Conservation (phyloP, 2,329 filamentous ascomycete genomes). For the Venturia aucupariae region DNA sequence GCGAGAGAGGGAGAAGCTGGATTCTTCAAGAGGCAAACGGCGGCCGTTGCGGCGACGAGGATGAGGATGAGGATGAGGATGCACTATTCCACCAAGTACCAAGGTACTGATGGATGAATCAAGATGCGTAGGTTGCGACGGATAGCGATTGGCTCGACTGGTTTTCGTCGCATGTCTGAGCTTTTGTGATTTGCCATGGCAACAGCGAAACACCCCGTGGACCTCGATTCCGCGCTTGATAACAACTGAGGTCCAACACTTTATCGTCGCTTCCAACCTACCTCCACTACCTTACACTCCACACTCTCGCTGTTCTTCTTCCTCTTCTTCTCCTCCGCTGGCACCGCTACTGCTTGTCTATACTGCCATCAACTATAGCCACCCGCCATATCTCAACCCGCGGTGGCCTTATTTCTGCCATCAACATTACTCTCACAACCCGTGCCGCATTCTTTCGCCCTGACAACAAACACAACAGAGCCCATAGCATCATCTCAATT, state of each 20-base stretch:
- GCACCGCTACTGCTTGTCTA: background rate
- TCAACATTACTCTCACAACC: background rate
- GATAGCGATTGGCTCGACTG: no score
- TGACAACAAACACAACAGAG: slow-evolving; percentile 5
- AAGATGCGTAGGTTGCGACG: no score
- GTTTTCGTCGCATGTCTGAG: no score
- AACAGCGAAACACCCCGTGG: no score
- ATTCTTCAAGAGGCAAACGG: background rate
- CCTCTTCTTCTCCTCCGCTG: background rate
- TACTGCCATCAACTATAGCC: background rate
- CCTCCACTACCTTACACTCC: background rate
- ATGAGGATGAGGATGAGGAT: background rate
- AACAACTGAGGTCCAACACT: no score
- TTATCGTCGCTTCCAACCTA: no score
- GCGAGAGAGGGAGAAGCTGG: background rate
- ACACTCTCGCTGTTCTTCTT: background rate
- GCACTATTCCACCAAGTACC: no score
- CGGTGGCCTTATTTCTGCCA: background rate
- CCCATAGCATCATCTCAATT: background rate
- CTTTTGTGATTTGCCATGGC: no score
- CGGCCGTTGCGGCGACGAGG: background rate
- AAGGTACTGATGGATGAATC: no score
- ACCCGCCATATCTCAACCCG: background rate
- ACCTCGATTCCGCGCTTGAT: no score
- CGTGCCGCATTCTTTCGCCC: slow-evolving; percentile 1